Evolutionary conservation across 1,139 yeast genomes (phyloP), one percentile per base, ranked within the genome.

Genomic region (Suzukiozyma palmioleophila): DNA sequence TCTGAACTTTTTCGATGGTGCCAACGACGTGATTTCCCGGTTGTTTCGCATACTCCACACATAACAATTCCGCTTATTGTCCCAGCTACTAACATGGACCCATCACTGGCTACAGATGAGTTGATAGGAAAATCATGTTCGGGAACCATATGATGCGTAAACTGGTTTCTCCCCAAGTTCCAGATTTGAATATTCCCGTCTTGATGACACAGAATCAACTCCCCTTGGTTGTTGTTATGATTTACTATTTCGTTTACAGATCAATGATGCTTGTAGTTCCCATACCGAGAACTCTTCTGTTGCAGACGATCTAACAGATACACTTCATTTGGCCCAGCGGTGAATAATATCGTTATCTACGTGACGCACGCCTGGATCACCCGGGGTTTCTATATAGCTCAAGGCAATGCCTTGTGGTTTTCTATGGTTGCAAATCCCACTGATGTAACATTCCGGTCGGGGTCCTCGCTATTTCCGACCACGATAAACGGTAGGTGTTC

Each of bases 151-250:
- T 89, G 96, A 60, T 90, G 96, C 0, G 97, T 88, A 55, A 97
- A 92, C 46, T 86, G 87, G 58, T 90, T 90, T 53, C 90, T 97
- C 5, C 97, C 96, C 40, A 92, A 69, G 60, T 92, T 98, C 99
- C 99, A 92, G n/a, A 94, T 83, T 35, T 96, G 71, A 13, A 92
- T 92, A 53, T 87, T 86, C 10, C 99, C 99, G 49, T 88, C 96
- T 52, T 88, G 90, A 59, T 92, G 98, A 63, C 97, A 92, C 39
- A 92, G 78, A 36, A 92, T 85, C 45, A 94, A 69, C 60, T 92
- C 99, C 3, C 98, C 98, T 58, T 94, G 98, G n/a, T n/a, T n/a
- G 60, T 94, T 92, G 0, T 98, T 98, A 60, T 92, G 98, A 39
- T 94, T 90, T 33, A 89, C 95, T 26, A 92, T 97, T 56, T 92